These are phyloP conservation scores for Rhynchosporium graminicola DNA, from an alignment of 2,329 filamentous ascomycete species.

Conservation along the genomic window DNA sequence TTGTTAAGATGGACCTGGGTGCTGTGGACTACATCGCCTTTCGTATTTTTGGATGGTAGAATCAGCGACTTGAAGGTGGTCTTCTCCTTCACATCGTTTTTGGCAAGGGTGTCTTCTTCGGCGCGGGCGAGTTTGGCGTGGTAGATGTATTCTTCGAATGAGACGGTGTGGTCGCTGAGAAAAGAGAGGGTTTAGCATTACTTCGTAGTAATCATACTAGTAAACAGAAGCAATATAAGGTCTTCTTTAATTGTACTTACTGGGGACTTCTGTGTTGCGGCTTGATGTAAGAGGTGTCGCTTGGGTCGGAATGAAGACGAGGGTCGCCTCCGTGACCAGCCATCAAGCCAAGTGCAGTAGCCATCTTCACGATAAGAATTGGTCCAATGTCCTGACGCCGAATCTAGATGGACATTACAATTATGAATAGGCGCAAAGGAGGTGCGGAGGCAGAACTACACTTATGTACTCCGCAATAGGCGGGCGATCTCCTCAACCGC, in stretches of 20 bases:
- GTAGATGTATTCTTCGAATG: constrained; percentile 14
- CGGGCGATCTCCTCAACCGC: neutral
- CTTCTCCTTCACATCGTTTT: neutral
- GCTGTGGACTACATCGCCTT: constrained; percentile 8
- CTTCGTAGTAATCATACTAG: no score
- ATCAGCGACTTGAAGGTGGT: constrained; percentile 19
- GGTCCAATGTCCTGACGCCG: no score
- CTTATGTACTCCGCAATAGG: no score
- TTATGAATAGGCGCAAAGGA: no score
- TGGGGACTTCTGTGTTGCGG: neutral
- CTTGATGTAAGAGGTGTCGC: neutral
- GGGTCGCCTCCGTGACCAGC: neutral
- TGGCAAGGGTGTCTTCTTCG: constrained; percentile 15
- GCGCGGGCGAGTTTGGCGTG: constrained; percentile 14
- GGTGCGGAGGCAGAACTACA: no score
- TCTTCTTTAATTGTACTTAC: neutral
- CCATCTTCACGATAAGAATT: neutral
- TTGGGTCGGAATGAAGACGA: neutral
- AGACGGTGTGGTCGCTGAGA: neutral
- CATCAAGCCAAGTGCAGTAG: neutral
- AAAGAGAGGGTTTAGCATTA: neutral
- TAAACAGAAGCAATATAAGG: no score
- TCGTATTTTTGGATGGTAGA: constrained; percentile 18
- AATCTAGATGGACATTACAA: no score
- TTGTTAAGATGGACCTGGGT: neutral